Evolutionary conservation across 306 rosid species (phyloP), one percentile per base, ranked within the genome.

Genomic region (Lathyrus aphaca): DNA sequence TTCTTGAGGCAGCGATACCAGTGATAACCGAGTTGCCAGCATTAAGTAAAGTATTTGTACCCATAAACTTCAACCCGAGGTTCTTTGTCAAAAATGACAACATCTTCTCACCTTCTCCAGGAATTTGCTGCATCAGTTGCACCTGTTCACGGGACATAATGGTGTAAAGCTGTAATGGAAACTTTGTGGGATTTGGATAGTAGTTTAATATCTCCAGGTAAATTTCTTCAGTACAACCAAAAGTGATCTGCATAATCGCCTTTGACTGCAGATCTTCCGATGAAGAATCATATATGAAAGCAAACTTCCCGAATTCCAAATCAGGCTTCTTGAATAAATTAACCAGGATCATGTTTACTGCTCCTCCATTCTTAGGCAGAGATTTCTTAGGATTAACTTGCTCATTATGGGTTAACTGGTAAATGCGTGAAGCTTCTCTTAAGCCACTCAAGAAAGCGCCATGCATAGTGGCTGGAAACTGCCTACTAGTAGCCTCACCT

Each of bases 381-480:
- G 45, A 66, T 72, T 80, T 90, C 77, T 77, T 81, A 5, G 69
- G 70, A 86, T 64, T 48, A 66, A 69, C 82, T 77, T 82, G 81
- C 64, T 55, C 69, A 61, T 50, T 46, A 68, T 77, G 73, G 27
- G 86, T 53, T 54, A 87, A 83, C 32, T 58, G 81, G 73, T 66
- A 77, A 54, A 94, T 90, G 69, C 78, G 72, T 3, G 98, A 87
- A 53, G 98, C 98, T 80, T 94, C 98, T 84, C 98, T 82, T 73
- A 90, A 78, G 71, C 98, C 98, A 76, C 97, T 94, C 74, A 94
- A 72, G 77, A 81, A 88, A 71, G 97, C 98, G 44, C 98, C 96
- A 30, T 94, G 98, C 98, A 90, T 94, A 25, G 95, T 94, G 71
- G 97, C 98, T 18, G 98, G 98, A 83, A 90, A 82, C 62, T 94